phyloP scores from a whole-genome alignment of 225 moss, liverwort and hornwort species.

The Pseudoscleropodium purum region DNA sequence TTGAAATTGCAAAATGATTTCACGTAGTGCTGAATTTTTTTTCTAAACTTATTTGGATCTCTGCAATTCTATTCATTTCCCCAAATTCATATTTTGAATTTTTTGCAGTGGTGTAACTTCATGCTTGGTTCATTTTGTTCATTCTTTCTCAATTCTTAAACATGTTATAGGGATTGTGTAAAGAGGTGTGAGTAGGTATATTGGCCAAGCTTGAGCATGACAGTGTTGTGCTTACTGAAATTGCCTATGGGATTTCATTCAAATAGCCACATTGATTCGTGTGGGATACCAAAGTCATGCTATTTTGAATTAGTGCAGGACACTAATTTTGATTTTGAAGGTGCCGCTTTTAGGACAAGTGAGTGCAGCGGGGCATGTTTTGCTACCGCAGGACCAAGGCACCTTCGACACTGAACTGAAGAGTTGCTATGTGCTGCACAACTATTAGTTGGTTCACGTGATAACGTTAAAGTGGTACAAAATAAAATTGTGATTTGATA shows the following conservation, averaged over 20 bases:
- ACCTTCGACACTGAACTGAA: neutral
- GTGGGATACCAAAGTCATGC: neutral
- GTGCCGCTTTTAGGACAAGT: too few species aligned
- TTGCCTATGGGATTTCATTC: neutral
- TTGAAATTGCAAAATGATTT: neutral
- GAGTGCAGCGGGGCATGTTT: neutral
- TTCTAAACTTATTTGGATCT: neutral
- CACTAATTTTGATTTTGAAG: too few species aligned
- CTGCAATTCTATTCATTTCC: neutral
- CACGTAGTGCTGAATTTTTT: fast-evolving
- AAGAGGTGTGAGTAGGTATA: neutral
- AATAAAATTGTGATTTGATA: neutral
- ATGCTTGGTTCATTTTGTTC: neutral
- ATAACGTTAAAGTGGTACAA: neutral
- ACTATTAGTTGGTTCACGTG: neutral
- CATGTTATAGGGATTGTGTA: neutral
- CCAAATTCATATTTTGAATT: neutral
- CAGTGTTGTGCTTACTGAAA: neutral
- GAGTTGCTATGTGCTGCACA: neutral
- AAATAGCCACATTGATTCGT: too few species aligned
- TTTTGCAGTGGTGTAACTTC: neutral
- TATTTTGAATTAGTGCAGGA: neutral
- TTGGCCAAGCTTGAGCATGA: too few species aligned
- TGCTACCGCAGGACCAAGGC: neutral
- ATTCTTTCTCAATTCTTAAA: neutral